These are phyloP conservation scores for Rhodotorula taiwanensis DNA, from an alignment of 768 basidiomycete species.

Conservation along the genomic window DNA sequence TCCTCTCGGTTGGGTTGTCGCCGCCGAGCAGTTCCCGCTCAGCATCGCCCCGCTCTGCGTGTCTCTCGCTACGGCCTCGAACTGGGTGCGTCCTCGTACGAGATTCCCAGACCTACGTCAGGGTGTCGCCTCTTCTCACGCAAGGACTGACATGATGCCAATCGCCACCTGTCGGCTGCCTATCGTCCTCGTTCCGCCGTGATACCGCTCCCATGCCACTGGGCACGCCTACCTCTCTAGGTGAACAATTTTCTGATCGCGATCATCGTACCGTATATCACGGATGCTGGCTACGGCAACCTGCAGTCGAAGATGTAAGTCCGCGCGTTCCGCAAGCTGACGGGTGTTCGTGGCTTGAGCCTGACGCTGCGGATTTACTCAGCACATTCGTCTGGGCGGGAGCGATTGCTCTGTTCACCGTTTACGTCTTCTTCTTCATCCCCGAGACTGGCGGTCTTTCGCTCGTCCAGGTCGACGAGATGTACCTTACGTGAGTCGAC, in stretches of 20 bases:
- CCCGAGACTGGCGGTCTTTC: slow-evolving; percentile 29
- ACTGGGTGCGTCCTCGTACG: slow-evolving; percentile 12
- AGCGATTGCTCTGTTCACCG: slow-evolving; percentile 20
- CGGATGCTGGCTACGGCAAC: slow-evolving; percentile 32
- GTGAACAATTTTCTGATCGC: slow-evolving; percentile 27
- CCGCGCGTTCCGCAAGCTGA: not conserved
- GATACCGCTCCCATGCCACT: too few relatives aligned
- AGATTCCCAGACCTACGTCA: too few relatives aligned
- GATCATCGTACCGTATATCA: slow-evolving; percentile 31
- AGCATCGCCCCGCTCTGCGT: slow-evolving; percentile 33
- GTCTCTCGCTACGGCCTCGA: slow-evolving; percentile 29
- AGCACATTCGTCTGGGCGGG: slow-evolving; percentile 19
- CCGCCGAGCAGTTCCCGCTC: slow-evolving; percentile 36
- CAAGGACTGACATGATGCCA: too few relatives aligned
- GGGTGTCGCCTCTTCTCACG: too few relatives aligned
- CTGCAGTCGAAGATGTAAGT: slow-evolving; percentile 14
- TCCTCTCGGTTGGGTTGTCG: slow-evolving; percentile 15
- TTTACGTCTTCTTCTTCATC: slow-evolving; percentile 26
- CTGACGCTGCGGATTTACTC: not conserved
- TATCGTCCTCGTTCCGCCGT: too few relatives aligned
- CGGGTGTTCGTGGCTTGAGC: not conserved
- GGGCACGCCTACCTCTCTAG: too few relatives aligned
- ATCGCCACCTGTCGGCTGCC: too few relatives aligned
- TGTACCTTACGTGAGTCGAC: slow-evolving; percentile 17
- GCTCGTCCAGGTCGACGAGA: slow-evolving; percentile 33